Evolutionary conservation across 495 filamentous ascomycete genomes (phyloP).

Genomic region (Melanomma pulvis-pyrius): DNA sequence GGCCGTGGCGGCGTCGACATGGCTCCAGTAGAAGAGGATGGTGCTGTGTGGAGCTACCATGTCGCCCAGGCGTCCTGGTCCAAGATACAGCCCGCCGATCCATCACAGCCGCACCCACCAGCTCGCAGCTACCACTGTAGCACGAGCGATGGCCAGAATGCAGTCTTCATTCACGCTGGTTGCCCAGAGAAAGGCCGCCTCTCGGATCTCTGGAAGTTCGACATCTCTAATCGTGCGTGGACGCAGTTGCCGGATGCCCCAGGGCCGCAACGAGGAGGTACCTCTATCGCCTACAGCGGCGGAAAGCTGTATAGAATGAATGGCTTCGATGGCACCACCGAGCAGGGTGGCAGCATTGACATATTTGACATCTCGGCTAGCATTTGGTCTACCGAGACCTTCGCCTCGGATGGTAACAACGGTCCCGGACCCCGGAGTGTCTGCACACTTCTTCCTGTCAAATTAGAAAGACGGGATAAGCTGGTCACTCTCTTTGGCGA

Average conservation of each 20-base stretch:
- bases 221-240: slow-evolving; percentile 62
- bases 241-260: slow-evolving; percentile 63
- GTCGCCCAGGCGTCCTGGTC: slow-evolving; percentile 41
- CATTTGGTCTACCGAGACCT: slow-evolving; percentile 52
- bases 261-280: slow-evolving; percentile 62
- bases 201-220: slow-evolving; percentile 73
- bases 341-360: slow-evolving; percentile 69
- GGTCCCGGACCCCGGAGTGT: slow-evolving; percentile 53
- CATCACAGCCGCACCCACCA: slow-evolving; percentile 41
- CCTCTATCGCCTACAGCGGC: slow-evolving; percentile 60
- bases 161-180: slow-evolving; percentile 72
- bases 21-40: slow-evolving; percentile 57
- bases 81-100: slow-evolving; percentile 33
- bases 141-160: slow-evolving; percentile 52
- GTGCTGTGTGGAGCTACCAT: slow-evolving; percentile 55
- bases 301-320: slow-evolving; percentile 70
- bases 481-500: slow-evolving; percentile 73
- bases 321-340: slow-evolving; percentile 67
- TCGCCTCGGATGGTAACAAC: slow-evolving; percentile 50
- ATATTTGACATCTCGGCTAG: slow-evolving; percentile 48
- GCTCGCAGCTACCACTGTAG: slow-evolving; percentile 57
- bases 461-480: slow-evolving; percentile 57
- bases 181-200: slow-evolving; percentile 61
- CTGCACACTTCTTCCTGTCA: slow-evolving; percentile 50
- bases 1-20: slow-evolving; percentile 59